These are phyloP conservation scores for Hygrophorus russula DNA, from an alignment of 768 basidiomycete species.

Conservation along the genomic window DNA sequence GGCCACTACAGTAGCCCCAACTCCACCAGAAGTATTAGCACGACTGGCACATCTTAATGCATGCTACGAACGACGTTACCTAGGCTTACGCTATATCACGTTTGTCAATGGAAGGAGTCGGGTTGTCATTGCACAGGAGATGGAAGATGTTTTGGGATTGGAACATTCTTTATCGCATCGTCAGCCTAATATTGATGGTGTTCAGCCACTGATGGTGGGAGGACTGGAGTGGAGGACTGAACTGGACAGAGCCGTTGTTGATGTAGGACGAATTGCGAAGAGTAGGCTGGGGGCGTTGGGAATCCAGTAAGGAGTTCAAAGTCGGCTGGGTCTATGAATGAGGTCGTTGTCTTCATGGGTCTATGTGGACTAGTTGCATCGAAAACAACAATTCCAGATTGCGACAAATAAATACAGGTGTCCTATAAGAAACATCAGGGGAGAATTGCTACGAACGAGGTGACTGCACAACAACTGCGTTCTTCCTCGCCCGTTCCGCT, in stretches of 20 bases:
- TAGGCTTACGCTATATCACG: constrained; percentile 78
- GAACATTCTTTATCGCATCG: constrained; percentile 36
- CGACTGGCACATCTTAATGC: constrained; percentile 68
- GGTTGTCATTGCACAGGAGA: constrained; percentile 61
- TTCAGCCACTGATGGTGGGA: constrained; percentile 25
- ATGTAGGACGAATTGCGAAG: constrained; percentile 70
- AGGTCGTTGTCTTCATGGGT: not conserved
- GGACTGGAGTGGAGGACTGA: constrained; percentile 52
- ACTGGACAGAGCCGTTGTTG: constrained; percentile 58
- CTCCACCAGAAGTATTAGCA: constrained; percentile 62
- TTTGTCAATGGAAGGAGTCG: constrained; percentile 83
- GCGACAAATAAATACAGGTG: constrained; percentile 4
- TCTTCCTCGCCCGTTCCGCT: constrained; percentile 5
- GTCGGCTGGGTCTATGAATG: not conserved
- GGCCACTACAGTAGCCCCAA: constrained; percentile 28
- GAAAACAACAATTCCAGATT: constrained; percentile 4
- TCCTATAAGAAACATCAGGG: not conserved
- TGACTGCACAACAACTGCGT: not conserved
- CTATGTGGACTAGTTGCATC: constrained; percentile 1
- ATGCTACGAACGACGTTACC: constrained; percentile 63
- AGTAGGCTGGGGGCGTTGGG: constrained; percentile 44
- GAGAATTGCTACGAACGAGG: not conserved
- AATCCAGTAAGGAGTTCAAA: constrained; percentile 18
- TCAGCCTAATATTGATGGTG: constrained; percentile 24
- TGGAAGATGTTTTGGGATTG: constrained; percentile 56